Evolutionary conservation across 1,139 yeast species (phyloP).

Genomic region (Protomyces inundatus): DNA sequence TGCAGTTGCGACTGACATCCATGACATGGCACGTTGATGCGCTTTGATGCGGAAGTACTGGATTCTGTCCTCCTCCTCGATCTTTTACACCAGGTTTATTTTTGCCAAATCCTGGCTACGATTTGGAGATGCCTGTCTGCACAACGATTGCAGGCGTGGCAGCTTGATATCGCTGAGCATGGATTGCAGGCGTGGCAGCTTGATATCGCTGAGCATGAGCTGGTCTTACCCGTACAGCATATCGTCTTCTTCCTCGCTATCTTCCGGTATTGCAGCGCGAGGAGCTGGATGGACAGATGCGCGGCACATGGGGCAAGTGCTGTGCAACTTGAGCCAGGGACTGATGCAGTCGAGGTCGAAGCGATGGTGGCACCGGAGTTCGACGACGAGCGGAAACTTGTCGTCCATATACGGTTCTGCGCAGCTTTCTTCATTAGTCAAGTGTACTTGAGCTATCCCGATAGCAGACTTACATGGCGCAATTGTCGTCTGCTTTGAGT

Average conservation of each 20-base stretch:
- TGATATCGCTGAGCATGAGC: too few species aligned
- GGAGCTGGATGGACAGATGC: conserved; percentile 56
- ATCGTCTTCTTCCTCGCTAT: conserved; percentile 67
- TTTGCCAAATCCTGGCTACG: too few species aligned
- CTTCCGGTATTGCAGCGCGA: conserved; percentile 43
- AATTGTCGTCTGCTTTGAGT: conserved; percentile 54
- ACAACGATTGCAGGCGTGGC: too few species aligned
- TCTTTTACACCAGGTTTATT: too few species aligned
- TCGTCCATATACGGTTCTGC: conserved; percentile 58
- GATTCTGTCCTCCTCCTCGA: too few species aligned
- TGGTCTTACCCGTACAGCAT: conserved; percentile 62
- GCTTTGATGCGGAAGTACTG: too few species aligned
- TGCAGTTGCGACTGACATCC: too few species aligned
- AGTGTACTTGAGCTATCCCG: background rate
- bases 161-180: too few species aligned
- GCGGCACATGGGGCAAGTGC: conserved; percentile 86
- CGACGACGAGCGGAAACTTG: conserved; percentile 70
- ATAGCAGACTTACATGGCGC: conserved; percentile 51
- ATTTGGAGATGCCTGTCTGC: too few species aligned
- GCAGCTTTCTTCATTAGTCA: conserved; percentile 41
- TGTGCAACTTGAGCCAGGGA: conserved; percentile 76
- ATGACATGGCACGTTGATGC: too few species aligned
- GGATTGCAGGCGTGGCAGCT: too few species aligned
- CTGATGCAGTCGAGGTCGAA: conserved; percentile 87
- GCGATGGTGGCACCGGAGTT: conserved; percentile 73